phyloP scores from a whole-genome alignment of 345 rosid species.

The Erodium maritimum region DNA sequence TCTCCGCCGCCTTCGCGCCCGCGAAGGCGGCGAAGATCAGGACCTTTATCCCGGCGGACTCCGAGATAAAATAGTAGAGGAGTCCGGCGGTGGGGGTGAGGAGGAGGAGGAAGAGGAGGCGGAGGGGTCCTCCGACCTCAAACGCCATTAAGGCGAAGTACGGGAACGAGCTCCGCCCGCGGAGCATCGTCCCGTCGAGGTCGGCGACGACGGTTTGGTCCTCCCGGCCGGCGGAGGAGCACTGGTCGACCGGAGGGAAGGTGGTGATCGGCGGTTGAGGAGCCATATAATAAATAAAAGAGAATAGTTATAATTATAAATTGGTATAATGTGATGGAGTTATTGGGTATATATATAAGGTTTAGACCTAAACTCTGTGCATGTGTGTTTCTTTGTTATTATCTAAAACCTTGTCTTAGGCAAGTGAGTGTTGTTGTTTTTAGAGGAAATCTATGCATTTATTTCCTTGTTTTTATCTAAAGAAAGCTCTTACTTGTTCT shows the following conservation, averaged over 20 bases:
- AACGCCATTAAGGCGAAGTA: conserved; percentile 61
- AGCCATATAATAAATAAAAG: no score
- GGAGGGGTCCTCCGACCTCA: conserved; percentile 55
- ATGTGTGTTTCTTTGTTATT: no score
- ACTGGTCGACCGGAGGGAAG: conserved; percentile 28
- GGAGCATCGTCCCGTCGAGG: conserved; percentile 61
- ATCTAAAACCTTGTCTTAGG: no score
- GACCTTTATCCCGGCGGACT: conserved; percentile 42
- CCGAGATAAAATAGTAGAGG: conserved; percentile 46
- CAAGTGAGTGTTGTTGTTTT: no score
- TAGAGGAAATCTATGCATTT: no score
- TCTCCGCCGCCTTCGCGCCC: conserved; percentile 39
- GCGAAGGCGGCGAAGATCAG: conserved; percentile 40
- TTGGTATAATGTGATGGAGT: no score
- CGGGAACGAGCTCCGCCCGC: conserved; percentile 41
- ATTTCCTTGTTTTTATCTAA: no score
- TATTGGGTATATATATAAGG: no score
- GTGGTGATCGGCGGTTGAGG: not conserved
- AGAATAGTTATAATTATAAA: no score
- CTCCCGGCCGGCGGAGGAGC: conserved; percentile 36
- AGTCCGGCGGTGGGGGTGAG: conserved; percentile 44
- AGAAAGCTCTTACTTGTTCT: no score
- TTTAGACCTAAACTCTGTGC: no score
- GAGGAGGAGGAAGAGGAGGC: conserved; percentile 54
- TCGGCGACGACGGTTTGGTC: conserved; percentile 56